phyloP scores from a whole-genome alignment of 306 rosid genomes.

The Purshia tridentata region DNA sequence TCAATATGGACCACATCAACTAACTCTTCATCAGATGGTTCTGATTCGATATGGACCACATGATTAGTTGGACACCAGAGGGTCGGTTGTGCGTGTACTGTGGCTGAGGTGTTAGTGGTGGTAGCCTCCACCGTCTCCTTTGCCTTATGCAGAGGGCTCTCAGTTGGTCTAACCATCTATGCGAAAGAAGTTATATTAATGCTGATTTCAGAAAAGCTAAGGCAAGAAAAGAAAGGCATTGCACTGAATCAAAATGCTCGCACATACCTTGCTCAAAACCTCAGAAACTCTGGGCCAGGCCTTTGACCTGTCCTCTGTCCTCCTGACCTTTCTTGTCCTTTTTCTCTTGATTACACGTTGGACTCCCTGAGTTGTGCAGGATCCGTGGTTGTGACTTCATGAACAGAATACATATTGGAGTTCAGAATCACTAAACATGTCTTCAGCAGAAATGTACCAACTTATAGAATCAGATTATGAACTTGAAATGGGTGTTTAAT shows the following conservation, averaged over 20 bases:
- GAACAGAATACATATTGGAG: not conserved
- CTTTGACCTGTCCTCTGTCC: not conserved
- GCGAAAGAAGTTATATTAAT: not conserved
- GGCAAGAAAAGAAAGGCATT: not conserved
- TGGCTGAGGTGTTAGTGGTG: not conserved
- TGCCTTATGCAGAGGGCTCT: too few relatives aligned
- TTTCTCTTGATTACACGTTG: not conserved
- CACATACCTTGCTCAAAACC: not conserved
- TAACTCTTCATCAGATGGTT: not conserved
- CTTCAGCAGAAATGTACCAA: not conserved
- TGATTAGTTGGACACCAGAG: too few relatives aligned
- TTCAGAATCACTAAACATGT: not conserved
- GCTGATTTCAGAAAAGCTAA: not conserved
- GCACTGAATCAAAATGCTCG: not conserved
- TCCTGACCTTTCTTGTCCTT: not conserved
- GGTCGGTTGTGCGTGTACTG: not conserved
- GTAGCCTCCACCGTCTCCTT: not conserved
- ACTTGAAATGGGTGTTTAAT: not conserved
- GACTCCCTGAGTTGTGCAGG: not conserved
- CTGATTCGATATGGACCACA: not conserved
- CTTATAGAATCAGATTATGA: not conserved
- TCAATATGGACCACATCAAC: not conserved
- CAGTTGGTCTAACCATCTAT: not conserved
- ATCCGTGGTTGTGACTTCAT: not conserved
- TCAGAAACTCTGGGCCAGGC: not conserved